phyloP scores from a whole-genome alignment of 2,329 filamentous ascomycete genomes.

The Cladophialophora immunda region DNA sequence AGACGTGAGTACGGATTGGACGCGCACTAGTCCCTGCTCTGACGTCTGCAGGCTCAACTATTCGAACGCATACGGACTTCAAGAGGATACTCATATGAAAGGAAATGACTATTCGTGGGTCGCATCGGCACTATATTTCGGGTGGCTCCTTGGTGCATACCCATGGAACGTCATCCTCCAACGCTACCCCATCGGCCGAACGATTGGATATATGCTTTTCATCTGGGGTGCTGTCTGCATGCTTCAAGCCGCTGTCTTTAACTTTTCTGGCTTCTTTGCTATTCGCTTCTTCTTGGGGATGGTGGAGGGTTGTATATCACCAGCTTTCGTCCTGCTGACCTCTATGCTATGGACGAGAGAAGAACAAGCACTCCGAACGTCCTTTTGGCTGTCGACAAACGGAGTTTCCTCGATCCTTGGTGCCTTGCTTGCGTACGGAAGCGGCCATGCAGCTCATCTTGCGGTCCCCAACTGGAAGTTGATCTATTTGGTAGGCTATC shows the following conservation, averaged over 20 bases:
- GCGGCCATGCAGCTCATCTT: slow-evolving; percentile 46
- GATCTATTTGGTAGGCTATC: slow-evolving; percentile 47
- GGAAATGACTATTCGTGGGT: slow-evolving; percentile 57
- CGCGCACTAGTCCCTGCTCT: neutral
- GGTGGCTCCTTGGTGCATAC: slow-evolving; percentile 52
- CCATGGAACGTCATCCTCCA: slow-evolving; percentile 54
- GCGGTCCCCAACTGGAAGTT: slow-evolving; percentile 47
- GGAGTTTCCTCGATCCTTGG: slow-evolving; percentile 50
- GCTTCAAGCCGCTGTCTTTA: slow-evolving; percentile 49
- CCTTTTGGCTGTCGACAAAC: slow-evolving; percentile 49
- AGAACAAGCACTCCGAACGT: slow-evolving; percentile 49
- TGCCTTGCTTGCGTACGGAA: slow-evolving; percentile 48
- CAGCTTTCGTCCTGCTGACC: slow-evolving; percentile 47
- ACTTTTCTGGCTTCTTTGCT: slow-evolving; percentile 54
- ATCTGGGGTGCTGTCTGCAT: slow-evolving; percentile 54
- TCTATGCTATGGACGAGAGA: slow-evolving; percentile 51
- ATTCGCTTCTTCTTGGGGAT: slow-evolving; percentile 59
- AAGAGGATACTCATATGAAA: slow-evolving; percentile 51
- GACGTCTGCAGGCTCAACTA: slow-evolving; percentile 45
- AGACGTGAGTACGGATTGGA: slow-evolving; percentile 35
- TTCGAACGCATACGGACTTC: slow-evolving; percentile 54
- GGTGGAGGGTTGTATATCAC: slow-evolving; percentile 46
- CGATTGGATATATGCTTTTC: slow-evolving; percentile 52
- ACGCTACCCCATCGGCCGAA: slow-evolving; percentile 52
- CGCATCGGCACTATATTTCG: slow-evolving; percentile 55